Conservation (phyloP, 495 filamentous ascomycete species). For the Hypoxylon trugodes region DNA sequence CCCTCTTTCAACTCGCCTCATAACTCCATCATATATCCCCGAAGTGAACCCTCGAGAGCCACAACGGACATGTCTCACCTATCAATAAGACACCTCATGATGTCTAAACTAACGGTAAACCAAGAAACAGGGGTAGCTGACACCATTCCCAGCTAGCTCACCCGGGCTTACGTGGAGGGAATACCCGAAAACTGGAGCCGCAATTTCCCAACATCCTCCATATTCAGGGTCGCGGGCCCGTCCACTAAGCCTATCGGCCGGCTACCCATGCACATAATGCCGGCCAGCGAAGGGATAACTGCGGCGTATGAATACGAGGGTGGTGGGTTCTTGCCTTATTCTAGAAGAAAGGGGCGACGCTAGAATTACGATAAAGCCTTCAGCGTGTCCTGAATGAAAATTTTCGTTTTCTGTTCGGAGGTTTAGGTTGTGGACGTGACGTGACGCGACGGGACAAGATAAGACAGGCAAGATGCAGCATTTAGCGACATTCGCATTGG, state of each 20-base stretch:
- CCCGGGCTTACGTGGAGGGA: constrained; percentile 13
- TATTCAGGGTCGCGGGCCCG: constrained; percentile 23
- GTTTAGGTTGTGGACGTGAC: background rate
- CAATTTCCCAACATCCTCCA: constrained; percentile 30
- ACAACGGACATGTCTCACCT: no score
- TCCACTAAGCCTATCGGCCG: constrained; percentile 8
- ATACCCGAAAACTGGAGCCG: no score
- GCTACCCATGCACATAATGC: constrained; percentile 16
- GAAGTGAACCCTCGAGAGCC: no score
- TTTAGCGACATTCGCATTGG: constrained; percentile 6
- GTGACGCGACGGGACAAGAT: no score
- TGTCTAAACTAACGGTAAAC: no score
- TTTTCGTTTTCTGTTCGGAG: background rate
- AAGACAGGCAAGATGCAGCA: constrained; percentile 22
- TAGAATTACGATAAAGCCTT: background rate
- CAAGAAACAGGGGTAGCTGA: no score
- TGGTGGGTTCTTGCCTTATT: background rate
- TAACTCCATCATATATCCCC: no score
- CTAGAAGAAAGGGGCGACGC: constrained; percentile 13
- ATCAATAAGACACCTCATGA: no score
- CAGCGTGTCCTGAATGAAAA: background rate
- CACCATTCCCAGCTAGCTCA: constrained; percentile 14
- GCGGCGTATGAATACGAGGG: constrained; percentile 29
- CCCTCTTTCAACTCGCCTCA: no score
- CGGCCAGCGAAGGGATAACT: background rate